Evolutionary conservation across 2,329 filamentous ascomycete species (phyloP).

Genomic region (Stagonosporopsis vannaccii): DNA sequence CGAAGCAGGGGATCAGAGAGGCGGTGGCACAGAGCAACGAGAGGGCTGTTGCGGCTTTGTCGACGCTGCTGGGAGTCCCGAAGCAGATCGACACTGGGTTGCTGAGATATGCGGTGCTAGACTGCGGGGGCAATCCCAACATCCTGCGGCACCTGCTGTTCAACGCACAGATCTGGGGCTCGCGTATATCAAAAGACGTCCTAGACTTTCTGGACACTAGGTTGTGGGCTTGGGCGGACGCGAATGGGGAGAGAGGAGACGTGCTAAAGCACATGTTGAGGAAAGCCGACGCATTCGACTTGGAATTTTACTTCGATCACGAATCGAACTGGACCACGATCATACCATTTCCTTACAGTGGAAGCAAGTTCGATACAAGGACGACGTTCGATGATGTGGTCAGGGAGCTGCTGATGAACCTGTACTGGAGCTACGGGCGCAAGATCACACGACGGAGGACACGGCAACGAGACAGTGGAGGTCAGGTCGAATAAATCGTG

Average conservation of each 20-base stretch:
- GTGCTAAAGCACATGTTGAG: slow-evolving; percentile 42
- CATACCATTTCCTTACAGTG: slow-evolving; percentile 45
- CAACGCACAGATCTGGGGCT: slow-evolving; percentile 44
- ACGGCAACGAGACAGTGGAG: slow-evolving; percentile 7
- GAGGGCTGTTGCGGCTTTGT: slow-evolving; percentile 43
- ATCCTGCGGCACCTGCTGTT: slow-evolving; percentile 44
- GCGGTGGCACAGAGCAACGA: slow-evolving; percentile 39
- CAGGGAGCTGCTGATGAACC: slow-evolving; percentile 38
- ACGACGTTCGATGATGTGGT: slow-evolving; percentile 32
- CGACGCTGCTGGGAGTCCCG: slow-evolving; percentile 41
- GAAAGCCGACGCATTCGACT: slow-evolving; percentile 41
- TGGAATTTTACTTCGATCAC: slow-evolving; percentile 44
- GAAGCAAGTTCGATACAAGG: slow-evolving; percentile 42
- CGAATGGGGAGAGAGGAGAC: slow-evolving; percentile 35
- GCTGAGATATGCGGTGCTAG: slow-evolving; percentile 39
- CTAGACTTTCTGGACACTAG: slow-evolving; percentile 46
- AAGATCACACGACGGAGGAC: slow-evolving; percentile 37
- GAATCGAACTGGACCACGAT: slow-evolving; percentile 38
- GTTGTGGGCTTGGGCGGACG: slow-evolving; percentile 46
- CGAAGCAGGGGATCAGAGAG: slow-evolving; percentile 40
- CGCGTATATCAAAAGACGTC: slow-evolving; percentile 18
- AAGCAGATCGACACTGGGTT: slow-evolving; percentile 39
- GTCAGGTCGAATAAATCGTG: not conserved
- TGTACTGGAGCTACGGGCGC: slow-evolving; percentile 45
- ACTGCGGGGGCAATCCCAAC: slow-evolving; percentile 39